Evolutionary conservation across 2,329 filamentous ascomycete species (phyloP).

Genomic region (Dothistroma septosporum): DNA sequence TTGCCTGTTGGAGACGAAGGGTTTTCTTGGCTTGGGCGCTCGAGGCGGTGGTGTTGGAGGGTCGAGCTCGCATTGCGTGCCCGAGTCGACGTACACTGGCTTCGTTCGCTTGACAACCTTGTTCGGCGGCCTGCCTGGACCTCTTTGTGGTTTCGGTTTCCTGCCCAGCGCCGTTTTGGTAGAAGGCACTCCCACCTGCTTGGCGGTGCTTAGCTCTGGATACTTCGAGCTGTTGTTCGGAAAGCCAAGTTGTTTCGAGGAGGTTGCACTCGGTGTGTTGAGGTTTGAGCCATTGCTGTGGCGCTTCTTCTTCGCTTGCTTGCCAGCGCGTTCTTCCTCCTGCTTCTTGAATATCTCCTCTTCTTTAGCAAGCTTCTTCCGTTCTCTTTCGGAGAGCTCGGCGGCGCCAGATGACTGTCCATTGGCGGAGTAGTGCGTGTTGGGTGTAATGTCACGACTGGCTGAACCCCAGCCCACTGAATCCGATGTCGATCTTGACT

Average conservation of each 20-base stretch:
- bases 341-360: conserved; percentile 60
- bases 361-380: conserved; percentile 59
- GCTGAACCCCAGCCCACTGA: conserved; percentile 54
- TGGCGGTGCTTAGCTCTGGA: conserved; percentile 29
- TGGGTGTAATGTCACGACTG: conserved; percentile 60
- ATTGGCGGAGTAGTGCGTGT: conserved; percentile 48
- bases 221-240: conserved; percentile 27
- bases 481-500: conserved; percentile 55
- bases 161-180: conserved; percentile 19
- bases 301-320: conserved; percentile 52
- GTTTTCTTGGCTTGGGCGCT: conserved; percentile 21
- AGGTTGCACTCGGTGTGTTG: conserved; percentile 47
- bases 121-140: conserved; percentile 9
- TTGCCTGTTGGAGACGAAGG: conserved; percentile 31
- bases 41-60: conserved; percentile 23
- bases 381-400: conserved; percentile 59
- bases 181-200: conserved; percentile 21
- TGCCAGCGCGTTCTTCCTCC: conserved; percentile 54
- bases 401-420: conserved; percentile 37
- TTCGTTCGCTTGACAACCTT: conserved; percentile 9
- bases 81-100: conserved; percentile 27
- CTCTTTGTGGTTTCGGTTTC: conserved; percentile 23
- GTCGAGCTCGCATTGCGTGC: conserved; percentile 35
- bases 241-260: conserved; percentile 41
- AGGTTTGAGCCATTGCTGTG: conserved; percentile 53